A percentile compares a stretch with the other conserved stretches of the same genome.
These are phyloP conservation scores for Pestalotiopsis sp. DNA, from an alignment of 2,329 filamentous ascomycete species.

Conservation along the genomic window DNA sequence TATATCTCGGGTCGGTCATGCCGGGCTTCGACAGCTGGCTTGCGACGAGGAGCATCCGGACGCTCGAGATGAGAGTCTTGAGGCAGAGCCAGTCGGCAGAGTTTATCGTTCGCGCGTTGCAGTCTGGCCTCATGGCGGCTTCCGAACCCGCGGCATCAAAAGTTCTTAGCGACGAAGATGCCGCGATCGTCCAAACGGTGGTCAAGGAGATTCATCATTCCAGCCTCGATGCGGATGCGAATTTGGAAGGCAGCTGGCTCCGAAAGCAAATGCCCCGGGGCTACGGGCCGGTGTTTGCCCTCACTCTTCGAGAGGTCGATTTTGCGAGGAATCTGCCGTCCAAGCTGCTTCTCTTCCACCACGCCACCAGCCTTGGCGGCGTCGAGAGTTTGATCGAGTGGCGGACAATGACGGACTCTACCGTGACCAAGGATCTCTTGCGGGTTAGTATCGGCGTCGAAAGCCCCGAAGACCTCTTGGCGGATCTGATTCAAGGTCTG, in stretches of 20 bases:
- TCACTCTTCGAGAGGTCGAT: conserved; percentile 63
- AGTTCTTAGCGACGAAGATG: conserved; percentile 18
- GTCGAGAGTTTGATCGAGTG: conserved; percentile 97
- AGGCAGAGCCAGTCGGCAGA: conserved; percentile 74
- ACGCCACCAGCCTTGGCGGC: conserved; percentile 90
- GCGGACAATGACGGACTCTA: conserved; percentile 82
- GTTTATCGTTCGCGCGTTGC: conserved; percentile 68
- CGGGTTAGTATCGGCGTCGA: conserved; percentile 87
- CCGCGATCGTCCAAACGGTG: conserved; percentile 48
- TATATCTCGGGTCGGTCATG: conserved; percentile 84
- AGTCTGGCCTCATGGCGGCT: conserved; percentile 44
- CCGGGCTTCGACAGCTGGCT: conserved; percentile 92
- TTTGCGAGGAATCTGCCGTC: conserved; percentile 73
- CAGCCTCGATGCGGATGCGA: conserved; percentile 69
- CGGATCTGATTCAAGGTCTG: conserved; percentile 72
- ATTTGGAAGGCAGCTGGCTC: conserved; percentile 70
- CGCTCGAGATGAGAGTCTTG: conserved; percentile 79
- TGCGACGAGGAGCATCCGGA: conserved; percentile 81
- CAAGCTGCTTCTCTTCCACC: conserved; percentile 82
- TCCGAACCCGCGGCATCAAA: neutral
- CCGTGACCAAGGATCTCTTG: conserved; percentile 72
- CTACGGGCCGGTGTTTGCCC: conserved; percentile 84
- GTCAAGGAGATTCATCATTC: conserved; percentile 74
- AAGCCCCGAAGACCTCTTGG: conserved; percentile 78
- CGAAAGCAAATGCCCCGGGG: conserved; percentile 87